Conservation (phyloP, 2,329 filamentous ascomycete species). For the Pseudogymnoascus destructans region DNA sequence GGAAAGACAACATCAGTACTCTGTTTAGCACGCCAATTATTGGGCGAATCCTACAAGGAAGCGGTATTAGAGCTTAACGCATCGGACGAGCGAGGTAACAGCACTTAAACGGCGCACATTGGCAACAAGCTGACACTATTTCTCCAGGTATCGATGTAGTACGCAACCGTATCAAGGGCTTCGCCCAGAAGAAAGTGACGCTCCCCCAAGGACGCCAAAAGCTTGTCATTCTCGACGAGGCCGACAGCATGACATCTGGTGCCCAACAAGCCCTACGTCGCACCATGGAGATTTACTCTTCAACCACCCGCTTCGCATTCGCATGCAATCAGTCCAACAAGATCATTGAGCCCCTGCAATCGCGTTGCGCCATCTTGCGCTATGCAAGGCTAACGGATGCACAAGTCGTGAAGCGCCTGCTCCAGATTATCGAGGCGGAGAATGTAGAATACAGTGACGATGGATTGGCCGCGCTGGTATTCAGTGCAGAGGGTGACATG, state of each 20-base stretch:
- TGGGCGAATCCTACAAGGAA: constrained; percentile 93
- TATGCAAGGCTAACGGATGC: constrained; percentile 86
- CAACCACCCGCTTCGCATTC: constrained; percentile 92
- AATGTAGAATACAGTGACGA: constrained; percentile 85
- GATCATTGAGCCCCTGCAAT: constrained; percentile 98
- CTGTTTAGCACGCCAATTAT: constrained; percentile 79
- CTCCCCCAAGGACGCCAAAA: constrained; percentile 84
- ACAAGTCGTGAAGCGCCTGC: constrained; percentile 78
- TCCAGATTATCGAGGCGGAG: constrained; percentile 89
- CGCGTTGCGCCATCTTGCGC: constrained; percentile 85
- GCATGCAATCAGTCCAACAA: constrained; percentile 99
- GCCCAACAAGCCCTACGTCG: constrained; percentile 88
- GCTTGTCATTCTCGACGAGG: constrained; percentile 93
- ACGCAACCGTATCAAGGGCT: constrained; percentile 92
- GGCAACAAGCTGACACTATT: background rate
- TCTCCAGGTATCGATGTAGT: constrained; percentile 80
- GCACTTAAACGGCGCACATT: background rate
- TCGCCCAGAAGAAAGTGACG: constrained; percentile 98
- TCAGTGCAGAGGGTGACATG: constrained; percentile 97
- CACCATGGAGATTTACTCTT: constrained; percentile 98
- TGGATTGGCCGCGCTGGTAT: constrained; percentile 87
- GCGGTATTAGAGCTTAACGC: constrained; percentile 94
- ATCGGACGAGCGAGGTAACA: constrained; percentile 73
- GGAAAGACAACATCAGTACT: constrained; percentile 95
- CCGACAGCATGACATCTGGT: constrained; percentile 94